phyloP scores from a whole-genome alignment of 2,329 filamentous ascomycete species.

The Rutstroemia sydowiana region DNA sequence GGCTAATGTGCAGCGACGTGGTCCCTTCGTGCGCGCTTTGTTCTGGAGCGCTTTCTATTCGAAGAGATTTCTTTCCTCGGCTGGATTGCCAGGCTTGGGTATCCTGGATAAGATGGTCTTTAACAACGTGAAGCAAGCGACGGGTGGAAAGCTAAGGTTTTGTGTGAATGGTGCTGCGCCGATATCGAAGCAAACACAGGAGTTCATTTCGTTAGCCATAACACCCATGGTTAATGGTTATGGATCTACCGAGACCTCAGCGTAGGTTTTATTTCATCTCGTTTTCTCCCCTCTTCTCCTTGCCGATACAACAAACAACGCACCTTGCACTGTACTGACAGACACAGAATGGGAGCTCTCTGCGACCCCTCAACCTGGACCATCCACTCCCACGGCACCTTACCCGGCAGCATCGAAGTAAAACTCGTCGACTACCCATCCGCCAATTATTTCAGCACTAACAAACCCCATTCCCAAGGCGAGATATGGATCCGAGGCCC shows the following conservation, averaged over 20 bases:
- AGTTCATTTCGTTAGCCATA: slow-evolving; percentile 82
- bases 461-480: slow-evolving; percentile 54
- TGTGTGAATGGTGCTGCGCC: slow-evolving; percentile 90
- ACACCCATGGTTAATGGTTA: slow-evolving; percentile 92
- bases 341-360: slow-evolving; percentile 72
- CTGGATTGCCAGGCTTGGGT: slow-evolving; percentile 54
- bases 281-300: slow-evolving; percentile 35
- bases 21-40: slow-evolving; percentile 59
- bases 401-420: slow-evolving; percentile 69
- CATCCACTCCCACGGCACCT: slow-evolving; percentile 64
- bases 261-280: slow-evolving; percentile 29
- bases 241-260: slow-evolving; percentile 84
- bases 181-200: slow-evolving; percentile 76
- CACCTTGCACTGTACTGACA: neutral
- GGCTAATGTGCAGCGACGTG: slow-evolving; percentile 54
- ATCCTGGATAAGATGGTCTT: slow-evolving; percentile 79
- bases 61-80: slow-evolving; percentile 35
- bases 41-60: slow-evolving; percentile 61
- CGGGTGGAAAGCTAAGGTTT: slow-evolving; percentile 78
- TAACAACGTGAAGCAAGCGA: slow-evolving; percentile 81
- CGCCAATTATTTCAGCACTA: slow-evolving; percentile 62
- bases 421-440: slow-evolving; percentile 88
- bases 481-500: slow-evolving; percentile 73
- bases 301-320: neutral
- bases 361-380: slow-evolving; percentile 80